These are phyloP conservation scores for Xylariaceae sp. DNA, from an alignment of 2,329 filamentous ascomycete genomes.

Conservation along the genomic window DNA sequence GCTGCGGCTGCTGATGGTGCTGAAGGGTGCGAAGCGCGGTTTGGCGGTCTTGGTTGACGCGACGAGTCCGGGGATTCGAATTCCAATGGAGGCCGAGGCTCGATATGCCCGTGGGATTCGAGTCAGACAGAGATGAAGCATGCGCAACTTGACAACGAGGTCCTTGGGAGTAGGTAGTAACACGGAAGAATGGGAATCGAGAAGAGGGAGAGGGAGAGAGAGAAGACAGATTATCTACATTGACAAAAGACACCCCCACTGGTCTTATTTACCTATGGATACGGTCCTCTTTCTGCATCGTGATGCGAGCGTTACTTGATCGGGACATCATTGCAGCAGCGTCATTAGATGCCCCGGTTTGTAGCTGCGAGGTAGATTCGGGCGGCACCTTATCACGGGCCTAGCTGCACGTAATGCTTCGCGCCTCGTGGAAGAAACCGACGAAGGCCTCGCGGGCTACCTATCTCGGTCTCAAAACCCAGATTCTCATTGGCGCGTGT, in stretches of 20 bases:
- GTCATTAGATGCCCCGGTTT: neutral
- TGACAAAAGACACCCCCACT: neutral
- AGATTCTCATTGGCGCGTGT: constrained; percentile 20
- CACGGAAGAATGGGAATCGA: neutral
- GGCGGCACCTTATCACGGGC: neutral
- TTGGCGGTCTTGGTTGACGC: neutral
- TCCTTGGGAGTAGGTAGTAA: neutral
- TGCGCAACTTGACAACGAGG: constrained; percentile 1
- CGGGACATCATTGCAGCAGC: neutral
- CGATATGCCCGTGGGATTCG: constrained; percentile 5
- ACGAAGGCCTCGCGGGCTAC: constrained; percentile 1
- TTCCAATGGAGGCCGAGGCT: constrained; percentile 10
- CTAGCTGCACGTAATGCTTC: neutral
- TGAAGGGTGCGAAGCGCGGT: neutral
- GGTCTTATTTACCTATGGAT: neutral
- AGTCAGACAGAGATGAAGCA: constrained; percentile 6
- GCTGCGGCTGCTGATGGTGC: neutral
- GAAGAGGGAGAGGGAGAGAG: neutral
- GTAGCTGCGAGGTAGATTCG: neutral
- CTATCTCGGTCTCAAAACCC: constrained; percentile 6
- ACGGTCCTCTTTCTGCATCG: neutral
- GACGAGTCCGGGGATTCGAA: neutral
- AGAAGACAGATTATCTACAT: neutral
- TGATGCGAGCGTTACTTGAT: neutral
- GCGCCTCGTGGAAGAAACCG: neutral